phyloP scores from a whole-genome alignment of 441 rosid species.

The Euphorbia corollata region DNA sequence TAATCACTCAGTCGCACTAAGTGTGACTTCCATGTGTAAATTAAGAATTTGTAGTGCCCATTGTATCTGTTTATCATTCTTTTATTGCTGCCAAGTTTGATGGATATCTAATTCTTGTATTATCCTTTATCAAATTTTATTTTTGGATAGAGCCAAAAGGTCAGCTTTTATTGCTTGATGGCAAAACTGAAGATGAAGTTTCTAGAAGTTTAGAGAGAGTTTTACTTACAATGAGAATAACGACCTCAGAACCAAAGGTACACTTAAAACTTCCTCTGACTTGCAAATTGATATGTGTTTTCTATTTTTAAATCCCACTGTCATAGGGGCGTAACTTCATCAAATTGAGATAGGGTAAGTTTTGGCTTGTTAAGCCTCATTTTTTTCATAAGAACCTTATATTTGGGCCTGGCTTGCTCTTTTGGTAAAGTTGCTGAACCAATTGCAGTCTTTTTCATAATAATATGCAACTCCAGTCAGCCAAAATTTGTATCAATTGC shows the following conservation, averaged over 20 bases:
- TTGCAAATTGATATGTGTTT: neutral
- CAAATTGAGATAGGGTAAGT: neutral
- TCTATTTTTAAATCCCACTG: neutral
- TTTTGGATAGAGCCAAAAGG: constrained; percentile 81
- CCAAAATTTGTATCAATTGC: neutral
- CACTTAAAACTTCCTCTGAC: constrained; percentile 13
- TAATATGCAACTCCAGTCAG: neutral
- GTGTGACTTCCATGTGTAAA: neutral
- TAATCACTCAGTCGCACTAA: neutral
- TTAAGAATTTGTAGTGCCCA: neutral
- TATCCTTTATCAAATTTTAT: constrained; percentile 5
- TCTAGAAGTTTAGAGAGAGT: constrained; percentile 87
- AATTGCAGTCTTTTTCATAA: neutral
- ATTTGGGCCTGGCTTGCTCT: constrained; percentile 1
- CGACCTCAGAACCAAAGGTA: constrained; percentile 95
- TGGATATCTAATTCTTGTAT: constrained; percentile 6
- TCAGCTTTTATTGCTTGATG: constrained; percentile 90
- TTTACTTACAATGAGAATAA: constrained; percentile 89
- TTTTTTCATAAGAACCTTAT: neutral
- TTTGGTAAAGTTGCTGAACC: neutral
- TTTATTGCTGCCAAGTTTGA: neutral
- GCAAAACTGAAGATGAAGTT: constrained; percentile 88
- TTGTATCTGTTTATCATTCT: constrained; percentile 2
- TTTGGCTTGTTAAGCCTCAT: neutral
- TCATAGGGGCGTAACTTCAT: neutral